These are phyloP conservation scores for Trametes gibbosa DNA, from an alignment of 768 basidiomycete genomes.

Conservation along the genomic window DNA sequence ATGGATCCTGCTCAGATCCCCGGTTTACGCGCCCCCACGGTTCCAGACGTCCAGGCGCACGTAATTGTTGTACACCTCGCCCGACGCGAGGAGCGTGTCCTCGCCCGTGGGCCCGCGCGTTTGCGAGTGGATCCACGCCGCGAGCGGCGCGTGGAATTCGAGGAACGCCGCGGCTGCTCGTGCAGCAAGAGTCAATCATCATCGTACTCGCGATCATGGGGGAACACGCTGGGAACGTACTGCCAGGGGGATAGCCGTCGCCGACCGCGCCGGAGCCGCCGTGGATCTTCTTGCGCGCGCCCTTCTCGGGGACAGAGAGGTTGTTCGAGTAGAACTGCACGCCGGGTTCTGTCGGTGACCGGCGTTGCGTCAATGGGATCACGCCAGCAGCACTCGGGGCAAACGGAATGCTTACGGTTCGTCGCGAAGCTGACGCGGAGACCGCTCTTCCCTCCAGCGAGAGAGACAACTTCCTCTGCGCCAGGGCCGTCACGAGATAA, in stretches of 20 bases:
- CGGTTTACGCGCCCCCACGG: neutral
- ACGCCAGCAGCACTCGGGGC: neutral
- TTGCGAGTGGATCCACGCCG: constrained; percentile 59
- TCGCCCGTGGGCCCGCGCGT: constrained; percentile 45
- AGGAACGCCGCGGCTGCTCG: constrained; percentile 30
- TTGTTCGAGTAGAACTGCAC: constrained; percentile 75
- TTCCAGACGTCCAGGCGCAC: constrained; percentile 53
- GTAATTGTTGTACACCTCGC: constrained; percentile 74
- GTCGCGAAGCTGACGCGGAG: constrained; percentile 60
- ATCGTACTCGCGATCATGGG: too few species aligned
- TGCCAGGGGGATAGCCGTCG: constrained; percentile 53
- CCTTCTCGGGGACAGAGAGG: constrained; percentile 43
- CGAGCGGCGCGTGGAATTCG: constrained; percentile 48
- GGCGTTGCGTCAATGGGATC: neutral
- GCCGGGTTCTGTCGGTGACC: constrained; percentile 53
- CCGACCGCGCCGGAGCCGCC: constrained; percentile 62
- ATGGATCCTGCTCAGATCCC: neutral
- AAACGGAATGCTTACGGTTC: constrained; percentile 53
- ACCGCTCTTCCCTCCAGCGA: constrained; percentile 57
- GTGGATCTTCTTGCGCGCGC: constrained; percentile 70
- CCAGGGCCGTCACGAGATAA: constrained; percentile 41
- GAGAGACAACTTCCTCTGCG: constrained; percentile 42
- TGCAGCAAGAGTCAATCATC: neutral
- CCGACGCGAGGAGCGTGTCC: constrained; percentile 66
- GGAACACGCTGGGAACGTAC: constrained; percentile 36